phyloP scores from a whole-genome alignment of 495 filamentous ascomycete genomes.

The Sordaria brevicollis region DNA sequence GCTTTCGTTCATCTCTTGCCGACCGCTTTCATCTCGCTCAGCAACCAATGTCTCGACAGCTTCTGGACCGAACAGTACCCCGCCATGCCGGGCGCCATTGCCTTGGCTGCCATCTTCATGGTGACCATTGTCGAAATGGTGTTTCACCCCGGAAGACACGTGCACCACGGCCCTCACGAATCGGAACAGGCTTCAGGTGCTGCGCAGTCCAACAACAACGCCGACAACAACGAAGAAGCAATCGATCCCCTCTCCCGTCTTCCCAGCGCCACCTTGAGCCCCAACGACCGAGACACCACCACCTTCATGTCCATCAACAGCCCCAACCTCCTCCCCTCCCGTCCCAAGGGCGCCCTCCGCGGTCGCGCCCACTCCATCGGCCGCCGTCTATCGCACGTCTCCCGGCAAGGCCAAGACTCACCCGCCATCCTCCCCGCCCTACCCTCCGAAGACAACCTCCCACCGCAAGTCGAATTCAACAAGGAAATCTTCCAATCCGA shows the following conservation, averaged over 20 bases:
- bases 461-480: not conserved
- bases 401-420: not conserved
- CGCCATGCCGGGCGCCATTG: constrained; percentile 68
- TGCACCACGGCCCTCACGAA: constrained; percentile 28
- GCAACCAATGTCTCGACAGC: constrained; percentile 63
- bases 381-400: not conserved
- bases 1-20: constrained; percentile 78
- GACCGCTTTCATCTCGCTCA: constrained; percentile 70
- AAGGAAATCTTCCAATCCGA: not conserved
- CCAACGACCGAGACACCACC: not conserved
- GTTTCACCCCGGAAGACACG: constrained; percentile 42
- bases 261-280: not conserved
- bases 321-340: not conserved
- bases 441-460: not conserved
- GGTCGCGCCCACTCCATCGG: not conserved
- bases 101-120: constrained; percentile 62
- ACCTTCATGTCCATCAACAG: not conserved
- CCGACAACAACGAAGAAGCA: not conserved
- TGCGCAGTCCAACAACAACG: constrained; percentile 13
- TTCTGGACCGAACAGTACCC: constrained; percentile 67
- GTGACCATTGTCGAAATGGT: constrained; percentile 69
- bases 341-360: not conserved
- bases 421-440: not conserved
- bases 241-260: not conserved
- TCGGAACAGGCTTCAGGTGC: constrained; percentile 22